phyloP scores from a whole-genome alignment of 2,329 filamentous ascomycete species.

The Microsporum ferrugineum region DNA sequence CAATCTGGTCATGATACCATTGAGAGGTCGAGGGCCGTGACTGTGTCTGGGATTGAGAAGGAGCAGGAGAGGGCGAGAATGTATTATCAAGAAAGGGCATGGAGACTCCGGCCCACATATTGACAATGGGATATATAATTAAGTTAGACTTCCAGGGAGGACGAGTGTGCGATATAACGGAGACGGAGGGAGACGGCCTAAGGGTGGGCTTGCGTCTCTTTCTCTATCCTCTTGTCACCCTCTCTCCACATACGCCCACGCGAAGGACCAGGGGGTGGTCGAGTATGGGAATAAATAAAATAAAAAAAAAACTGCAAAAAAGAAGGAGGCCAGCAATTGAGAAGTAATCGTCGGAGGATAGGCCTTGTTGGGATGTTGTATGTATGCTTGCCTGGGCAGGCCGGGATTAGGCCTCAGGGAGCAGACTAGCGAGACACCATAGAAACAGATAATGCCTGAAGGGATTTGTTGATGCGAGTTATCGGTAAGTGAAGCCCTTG shows the following conservation, averaged over 20 bases:
- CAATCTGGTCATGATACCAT: constrained; percentile 13
- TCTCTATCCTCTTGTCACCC: background rate
- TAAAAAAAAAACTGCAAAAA: background rate
- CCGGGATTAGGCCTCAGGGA: background rate
- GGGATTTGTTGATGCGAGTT: background rate
- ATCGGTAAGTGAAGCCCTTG: background rate
- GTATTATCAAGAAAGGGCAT: constrained; percentile 9
- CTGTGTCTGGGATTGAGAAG: constrained; percentile 5
- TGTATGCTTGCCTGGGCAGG: background rate
- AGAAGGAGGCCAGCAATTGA: background rate
- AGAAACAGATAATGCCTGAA: background rate
- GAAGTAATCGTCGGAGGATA: background rate
- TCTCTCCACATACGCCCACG: constrained; percentile 13
- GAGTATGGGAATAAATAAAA: background rate
- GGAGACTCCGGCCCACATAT: background rate
- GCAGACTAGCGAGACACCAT: background rate
- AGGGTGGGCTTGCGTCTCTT: constrained; percentile 1
- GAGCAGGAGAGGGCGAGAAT: background rate
- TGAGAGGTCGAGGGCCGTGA: constrained; percentile 7
- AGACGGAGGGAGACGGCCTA: background rate
- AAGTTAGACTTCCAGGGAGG: constrained; percentile 7
- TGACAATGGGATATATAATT: constrained; percentile 1
- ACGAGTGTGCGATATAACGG: background rate
- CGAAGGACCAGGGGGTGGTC: constrained; percentile 8
- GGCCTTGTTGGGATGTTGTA: background rate